Evolutionary conservation across 2,329 filamentous ascomycete species (phyloP).

Genomic region (Aspergillus pseudonomiae): DNA sequence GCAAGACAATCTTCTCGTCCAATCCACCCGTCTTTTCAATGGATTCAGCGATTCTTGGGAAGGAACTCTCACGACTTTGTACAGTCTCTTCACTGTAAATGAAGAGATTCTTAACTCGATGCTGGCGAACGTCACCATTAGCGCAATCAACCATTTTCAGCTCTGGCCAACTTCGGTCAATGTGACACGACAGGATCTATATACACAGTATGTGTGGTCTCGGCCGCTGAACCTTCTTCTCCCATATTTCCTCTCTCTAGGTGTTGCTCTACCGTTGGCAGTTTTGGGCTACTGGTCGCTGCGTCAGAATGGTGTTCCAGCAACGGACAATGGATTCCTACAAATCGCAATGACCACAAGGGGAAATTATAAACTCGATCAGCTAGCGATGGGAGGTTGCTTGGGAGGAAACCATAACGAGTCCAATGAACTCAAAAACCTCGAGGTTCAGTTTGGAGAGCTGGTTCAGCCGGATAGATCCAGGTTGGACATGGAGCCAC

Average conservation of each 20-base stretch:
- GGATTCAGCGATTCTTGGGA: not conserved
- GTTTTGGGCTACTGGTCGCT: not conserved
- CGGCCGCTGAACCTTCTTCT: not conserved
- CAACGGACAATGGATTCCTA: not conserved
- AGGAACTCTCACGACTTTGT: accelerated
- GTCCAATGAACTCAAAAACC: not conserved
- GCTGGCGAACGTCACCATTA: not conserved
- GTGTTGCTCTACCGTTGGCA: not conserved
- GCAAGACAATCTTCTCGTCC: not conserved
- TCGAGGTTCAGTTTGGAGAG: not conserved
- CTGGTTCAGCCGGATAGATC: not conserved
- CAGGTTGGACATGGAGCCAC: not conserved
- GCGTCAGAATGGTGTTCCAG: not conserved
- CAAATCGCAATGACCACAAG: not conserved
- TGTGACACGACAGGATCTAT: not conserved
- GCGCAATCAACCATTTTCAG: not conserved
- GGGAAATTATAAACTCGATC: not conserved
- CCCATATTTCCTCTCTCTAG: not conserved
- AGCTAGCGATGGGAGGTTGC: not conserved
- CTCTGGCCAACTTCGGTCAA: not conserved
- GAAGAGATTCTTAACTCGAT: not conserved
- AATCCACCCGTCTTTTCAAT: not conserved
- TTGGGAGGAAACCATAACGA: not conserved
- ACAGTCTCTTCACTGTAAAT: not conserved
- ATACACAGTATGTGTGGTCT: not conserved